Evolutionary conservation across 495 filamentous ascomycete genomes (phyloP).

Genomic region (Aspergillus nanangensis): DNA sequence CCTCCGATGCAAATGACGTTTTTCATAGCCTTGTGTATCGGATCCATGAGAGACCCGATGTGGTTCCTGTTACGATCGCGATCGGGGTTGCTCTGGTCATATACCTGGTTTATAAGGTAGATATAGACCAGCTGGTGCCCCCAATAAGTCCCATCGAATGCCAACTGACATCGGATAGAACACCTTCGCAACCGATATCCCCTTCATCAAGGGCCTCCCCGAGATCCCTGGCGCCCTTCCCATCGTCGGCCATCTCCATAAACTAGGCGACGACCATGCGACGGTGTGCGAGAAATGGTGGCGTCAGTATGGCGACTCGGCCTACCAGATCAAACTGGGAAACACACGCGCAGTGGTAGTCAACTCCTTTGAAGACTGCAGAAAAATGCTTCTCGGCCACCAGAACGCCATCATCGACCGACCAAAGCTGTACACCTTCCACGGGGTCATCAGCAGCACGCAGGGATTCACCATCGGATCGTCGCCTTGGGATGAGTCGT

Average conservation of each 20-base stretch:
- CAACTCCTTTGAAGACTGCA: conserved; percentile 43
- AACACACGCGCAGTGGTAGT: conserved; percentile 48
- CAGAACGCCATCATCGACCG: conserved; percentile 45
- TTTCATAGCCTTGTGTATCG: no score
- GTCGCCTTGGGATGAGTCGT: conserved; percentile 47
- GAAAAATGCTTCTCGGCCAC: conserved; percentile 41
- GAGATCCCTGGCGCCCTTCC: conserved; percentile 49
- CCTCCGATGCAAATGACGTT: no score
- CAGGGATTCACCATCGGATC: conserved; percentile 44
- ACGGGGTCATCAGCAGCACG: conserved; percentile 42
- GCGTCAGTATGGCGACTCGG: conserved; percentile 45
- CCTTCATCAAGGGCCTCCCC: conserved; percentile 43
- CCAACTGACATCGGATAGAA: conserved; percentile 7
- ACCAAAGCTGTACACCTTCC: conserved; percentile 45
- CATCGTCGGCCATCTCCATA: conserved; percentile 48
- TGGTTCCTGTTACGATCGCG: no score
- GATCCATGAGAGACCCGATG: no score
- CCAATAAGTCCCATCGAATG: no score
- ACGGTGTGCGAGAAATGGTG: conserved; percentile 49
- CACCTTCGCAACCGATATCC: conserved; percentile 36
- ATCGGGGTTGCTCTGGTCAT: no score
- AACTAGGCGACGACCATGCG: conserved; percentile 53
- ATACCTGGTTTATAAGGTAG: no score
- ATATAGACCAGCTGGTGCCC: no score
- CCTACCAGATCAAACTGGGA: conserved; percentile 52